Evolutionary conservation across 108 stramenopile genomes (phyloP).

Genomic region (Cyclotella distinguenda): DNA sequence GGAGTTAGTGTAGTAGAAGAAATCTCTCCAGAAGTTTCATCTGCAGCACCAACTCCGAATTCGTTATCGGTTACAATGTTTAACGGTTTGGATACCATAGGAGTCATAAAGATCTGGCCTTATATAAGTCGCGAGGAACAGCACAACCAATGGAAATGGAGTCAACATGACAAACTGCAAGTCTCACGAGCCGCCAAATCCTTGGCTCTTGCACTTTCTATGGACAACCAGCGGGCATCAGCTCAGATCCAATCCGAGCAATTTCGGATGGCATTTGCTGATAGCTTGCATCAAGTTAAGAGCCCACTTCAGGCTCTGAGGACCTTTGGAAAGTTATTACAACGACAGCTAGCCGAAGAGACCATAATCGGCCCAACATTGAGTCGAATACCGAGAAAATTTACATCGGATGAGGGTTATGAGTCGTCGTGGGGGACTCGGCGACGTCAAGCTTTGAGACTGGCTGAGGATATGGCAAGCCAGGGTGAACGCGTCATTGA

Average conservation of each 20-base stretch:
- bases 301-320: slow-evolving; percentile 84
- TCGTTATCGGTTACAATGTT: slow-evolving; percentile 79
- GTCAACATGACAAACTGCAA: slow-evolving; percentile 56
- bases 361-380: slow-evolving; percentile 12
- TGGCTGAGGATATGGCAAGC: slow-evolving; percentile 72
- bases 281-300: slow-evolving; percentile 87
- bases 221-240: slow-evolving; percentile 69
- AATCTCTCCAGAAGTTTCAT: slow-evolving; percentile 16
- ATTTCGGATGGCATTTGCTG: slow-evolving; percentile 61
- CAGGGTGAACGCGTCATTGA: slow-evolving; percentile 84
- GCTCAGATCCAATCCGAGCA: slow-evolving; percentile 51
- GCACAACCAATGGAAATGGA: slow-evolving; percentile 50
- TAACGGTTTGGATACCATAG: slow-evolving; percentile 77
- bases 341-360: slow-evolving; percentile 64
- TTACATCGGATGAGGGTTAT: slow-evolving; percentile 1
- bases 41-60: background rate
- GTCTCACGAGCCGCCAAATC: slow-evolving; percentile 72
- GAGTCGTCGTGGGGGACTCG: slow-evolving; percentile 18
- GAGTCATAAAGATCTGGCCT: slow-evolving; percentile 35
- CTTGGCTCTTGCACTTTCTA: slow-evolving; percentile 74
- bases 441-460: slow-evolving; percentile 51
- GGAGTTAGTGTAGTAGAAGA: slow-evolving; percentile 49
- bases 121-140: slow-evolving; percentile 18
- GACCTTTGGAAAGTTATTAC: slow-evolving; percentile 81
- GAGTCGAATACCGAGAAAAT: slow-evolving; percentile 16